Evolutionary conservation across 2,329 filamentous ascomycete genomes (phyloP).

Genomic region (Lasiodiplodia citricola): DNA sequence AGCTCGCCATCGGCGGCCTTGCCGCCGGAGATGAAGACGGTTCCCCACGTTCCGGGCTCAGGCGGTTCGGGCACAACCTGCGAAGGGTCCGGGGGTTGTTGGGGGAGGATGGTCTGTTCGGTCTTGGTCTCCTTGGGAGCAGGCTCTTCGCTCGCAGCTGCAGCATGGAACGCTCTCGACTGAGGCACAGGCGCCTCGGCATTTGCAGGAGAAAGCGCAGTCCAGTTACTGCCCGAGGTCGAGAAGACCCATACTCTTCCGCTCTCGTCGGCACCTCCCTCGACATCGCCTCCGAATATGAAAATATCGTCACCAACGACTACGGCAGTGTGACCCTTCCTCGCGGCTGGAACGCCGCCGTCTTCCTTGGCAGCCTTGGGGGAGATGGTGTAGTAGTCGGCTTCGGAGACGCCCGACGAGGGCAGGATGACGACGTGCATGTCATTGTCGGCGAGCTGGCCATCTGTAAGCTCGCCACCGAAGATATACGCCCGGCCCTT

Average conservation of each 20-base stretch:
- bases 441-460: conserved; percentile 54
- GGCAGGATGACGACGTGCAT: conserved; percentile 61
- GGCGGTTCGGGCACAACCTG: conserved; percentile 49
- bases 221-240: conserved; percentile 49
- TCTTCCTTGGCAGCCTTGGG: conserved; percentile 43
- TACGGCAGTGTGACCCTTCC: conserved; percentile 50
- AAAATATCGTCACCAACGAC: conserved; percentile 53
- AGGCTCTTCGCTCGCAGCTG: conserved; percentile 48
- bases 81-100: conserved; percentile 48
- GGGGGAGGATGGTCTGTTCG: conserved; percentile 34
- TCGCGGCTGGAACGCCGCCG: conserved; percentile 43
- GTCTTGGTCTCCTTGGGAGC: conserved; percentile 37
- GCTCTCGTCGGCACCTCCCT: conserved; percentile 37
- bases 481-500: conserved; percentile 62
- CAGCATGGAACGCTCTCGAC: conserved; percentile 44
- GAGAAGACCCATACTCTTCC: conserved; percentile 53
- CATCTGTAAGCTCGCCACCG: conserved; percentile 51
- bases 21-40: conserved; percentile 59
- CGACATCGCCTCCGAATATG: conserved; percentile 49
- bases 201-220: conserved; percentile 41
- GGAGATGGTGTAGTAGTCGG: conserved; percentile 47
- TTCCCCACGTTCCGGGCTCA: conserved; percentile 50
- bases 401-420: conserved; percentile 47
- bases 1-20: conserved; percentile 30
- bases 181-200: conserved; percentile 30